Conservation (phyloP, 306 rosid species). For the Vigna mungo region DNA sequence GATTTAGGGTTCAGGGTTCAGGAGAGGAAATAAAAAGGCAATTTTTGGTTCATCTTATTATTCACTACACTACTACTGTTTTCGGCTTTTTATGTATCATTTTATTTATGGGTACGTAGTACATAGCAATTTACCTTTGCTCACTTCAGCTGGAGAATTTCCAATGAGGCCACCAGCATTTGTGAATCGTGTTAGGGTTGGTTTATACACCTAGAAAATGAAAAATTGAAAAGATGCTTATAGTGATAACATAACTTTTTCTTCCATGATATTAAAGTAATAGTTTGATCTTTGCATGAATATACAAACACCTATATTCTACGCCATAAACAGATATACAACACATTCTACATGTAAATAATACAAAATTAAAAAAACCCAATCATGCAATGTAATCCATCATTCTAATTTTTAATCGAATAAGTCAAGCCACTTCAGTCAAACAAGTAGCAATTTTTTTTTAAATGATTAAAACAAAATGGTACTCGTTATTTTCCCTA, state of each 20-base stretch:
- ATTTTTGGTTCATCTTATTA: constrained; percentile 17
- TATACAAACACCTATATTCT: constrained; percentile 20
- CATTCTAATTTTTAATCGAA: not conserved
- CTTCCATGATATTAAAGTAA: constrained; percentile 17
- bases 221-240: constrained; percentile 10
- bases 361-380: constrained; percentile 16
- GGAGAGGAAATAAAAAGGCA: not conserved
- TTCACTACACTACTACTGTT: constrained; percentile 13
- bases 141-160: constrained; percentile 86
- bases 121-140: constrained; percentile 67
- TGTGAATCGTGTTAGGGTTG: constrained; percentile 72
- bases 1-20: too few relatives aligned
- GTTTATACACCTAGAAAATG: constrained; percentile 73
- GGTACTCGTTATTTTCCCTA: constrained; percentile 23
- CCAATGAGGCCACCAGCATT: constrained; percentile 85
- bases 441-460: not conserved
- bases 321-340: constrained; percentile 35
- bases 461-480: not conserved
- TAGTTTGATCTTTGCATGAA: constrained; percentile 10
- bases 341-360: not conserved
- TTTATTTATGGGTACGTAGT: constrained; percentile 5
- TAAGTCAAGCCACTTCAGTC: constrained; percentile 15
- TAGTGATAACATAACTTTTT: constrained; percentile 23
- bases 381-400: constrained; percentile 16
- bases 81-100: not conserved